These are phyloP conservation scores for Didymella exigua DNA, from an alignment of 2,329 filamentous ascomycete genomes.

Conservation along the genomic window DNA sequence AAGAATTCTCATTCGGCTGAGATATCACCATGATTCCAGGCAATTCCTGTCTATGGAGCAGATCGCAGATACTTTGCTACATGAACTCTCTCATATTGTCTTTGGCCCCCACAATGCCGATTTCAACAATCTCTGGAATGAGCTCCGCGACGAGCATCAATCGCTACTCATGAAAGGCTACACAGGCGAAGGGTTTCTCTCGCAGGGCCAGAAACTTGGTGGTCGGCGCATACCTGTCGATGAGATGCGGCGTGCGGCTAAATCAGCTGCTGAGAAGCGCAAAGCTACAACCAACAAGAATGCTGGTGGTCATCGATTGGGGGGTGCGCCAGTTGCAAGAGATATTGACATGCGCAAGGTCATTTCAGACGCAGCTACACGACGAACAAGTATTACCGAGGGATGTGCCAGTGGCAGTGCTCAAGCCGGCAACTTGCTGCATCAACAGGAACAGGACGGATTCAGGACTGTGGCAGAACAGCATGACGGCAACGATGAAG, in stretches of 20 bases:
- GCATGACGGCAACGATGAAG: conserved; percentile 84
- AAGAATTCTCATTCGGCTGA: conserved; percentile 81
- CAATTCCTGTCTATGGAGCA: conserved; percentile 82
- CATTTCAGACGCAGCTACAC: conserved; percentile 72
- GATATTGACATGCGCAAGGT: conserved; percentile 73
- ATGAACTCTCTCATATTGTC: conserved; percentile 88
- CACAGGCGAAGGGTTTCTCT: conserved; percentile 86
- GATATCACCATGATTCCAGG: conserved; percentile 73
- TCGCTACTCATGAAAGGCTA: conserved; percentile 79
- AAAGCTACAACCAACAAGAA: conserved; percentile 63
- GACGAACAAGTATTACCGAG: conserved; percentile 67
- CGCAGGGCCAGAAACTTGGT: conserved; percentile 74
- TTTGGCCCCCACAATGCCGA: conserved; percentile 80
- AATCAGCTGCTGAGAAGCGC: conserved; percentile 75
- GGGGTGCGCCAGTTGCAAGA: conserved; percentile 63
- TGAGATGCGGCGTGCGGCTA: conserved; percentile 76
- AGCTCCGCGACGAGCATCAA: conserved; percentile 84
- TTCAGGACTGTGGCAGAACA: conserved; percentile 85
- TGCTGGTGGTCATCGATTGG: conserved; percentile 76
- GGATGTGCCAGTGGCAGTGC: conserved; percentile 78
- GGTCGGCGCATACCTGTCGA: conserved; percentile 61
- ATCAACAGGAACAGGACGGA: conserved; percentile 70
- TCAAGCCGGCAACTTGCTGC: conserved; percentile 68
- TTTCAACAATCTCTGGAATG: conserved; percentile 87
- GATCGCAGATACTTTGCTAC: conserved; percentile 88